These are phyloP conservation scores for Thymus quinquecostatus DNA, from an alignment of 257 asterid genomes.

Conservation along the genomic window DNA sequence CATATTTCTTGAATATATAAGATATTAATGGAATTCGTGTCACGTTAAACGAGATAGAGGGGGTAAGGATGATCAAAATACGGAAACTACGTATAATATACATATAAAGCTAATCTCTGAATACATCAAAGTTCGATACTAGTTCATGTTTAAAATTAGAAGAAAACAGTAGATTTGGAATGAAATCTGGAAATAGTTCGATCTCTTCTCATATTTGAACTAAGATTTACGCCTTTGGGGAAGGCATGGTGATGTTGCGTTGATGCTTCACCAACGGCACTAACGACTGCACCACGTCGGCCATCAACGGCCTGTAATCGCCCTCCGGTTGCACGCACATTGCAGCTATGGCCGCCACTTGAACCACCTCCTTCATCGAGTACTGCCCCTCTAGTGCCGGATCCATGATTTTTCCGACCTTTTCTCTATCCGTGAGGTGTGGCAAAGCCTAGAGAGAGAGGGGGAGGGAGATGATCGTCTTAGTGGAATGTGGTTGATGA, in stretches of 20 bases:
- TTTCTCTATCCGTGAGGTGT: constrained; percentile 79
- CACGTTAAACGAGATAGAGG: no score
- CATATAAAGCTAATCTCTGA: neutral
- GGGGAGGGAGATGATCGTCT: neutral
- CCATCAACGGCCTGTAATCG: constrained; percentile 90
- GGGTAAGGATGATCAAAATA: neutral
- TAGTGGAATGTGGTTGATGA: neutral
- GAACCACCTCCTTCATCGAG: constrained; percentile 84
- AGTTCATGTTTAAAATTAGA: neutral
- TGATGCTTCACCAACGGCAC: constrained; percentile 76
- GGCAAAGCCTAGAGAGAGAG: constrained; percentile 61
- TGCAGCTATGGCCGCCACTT: constrained; percentile 92
- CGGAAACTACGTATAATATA: neutral
- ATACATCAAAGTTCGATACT: neutral
- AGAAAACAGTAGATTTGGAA: constrained; percentile 2
- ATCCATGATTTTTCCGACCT: constrained; percentile 82
- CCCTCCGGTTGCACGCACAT: constrained; percentile 95
- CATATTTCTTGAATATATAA: no score
- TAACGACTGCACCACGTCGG: constrained; percentile 87
- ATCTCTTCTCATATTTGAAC: neutral
- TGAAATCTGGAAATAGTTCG: neutral
- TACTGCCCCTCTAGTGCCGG: constrained; percentile 79
- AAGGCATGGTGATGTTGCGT: constrained; percentile 41
- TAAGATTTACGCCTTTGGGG: constrained; percentile 47
- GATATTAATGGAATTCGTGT: no score